These are phyloP conservation scores for Claviceps capensis DNA, from an alignment of 2,329 filamentous ascomycete species.

Conservation along the genomic window DNA sequence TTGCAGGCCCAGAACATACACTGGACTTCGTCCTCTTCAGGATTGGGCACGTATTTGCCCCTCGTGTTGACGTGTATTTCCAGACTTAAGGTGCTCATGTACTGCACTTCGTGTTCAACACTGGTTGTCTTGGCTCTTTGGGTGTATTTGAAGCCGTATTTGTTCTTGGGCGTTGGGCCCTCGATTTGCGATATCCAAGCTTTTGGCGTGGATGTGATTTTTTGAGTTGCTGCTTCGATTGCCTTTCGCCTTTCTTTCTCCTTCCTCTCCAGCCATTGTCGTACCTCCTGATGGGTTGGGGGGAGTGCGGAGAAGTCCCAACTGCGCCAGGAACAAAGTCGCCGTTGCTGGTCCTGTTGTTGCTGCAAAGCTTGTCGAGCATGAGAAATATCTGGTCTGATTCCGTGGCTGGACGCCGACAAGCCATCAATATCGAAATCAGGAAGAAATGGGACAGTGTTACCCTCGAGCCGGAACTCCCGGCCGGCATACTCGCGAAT, in stretches of 20 bases:
- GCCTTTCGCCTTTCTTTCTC: constrained; percentile 7
- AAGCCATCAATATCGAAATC: constrained; percentile 53
- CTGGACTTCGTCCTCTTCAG: constrained; percentile 76
- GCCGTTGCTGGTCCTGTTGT: constrained; percentile 31
- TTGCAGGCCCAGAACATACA: constrained; percentile 86
- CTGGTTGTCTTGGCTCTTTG: constrained; percentile 62
- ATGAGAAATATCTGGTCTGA: constrained; percentile 30
- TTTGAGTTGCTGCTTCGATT: constrained; percentile 8
- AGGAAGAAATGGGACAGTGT: constrained; percentile 65
- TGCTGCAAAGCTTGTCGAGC: constrained; percentile 39
- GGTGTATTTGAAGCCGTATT: constrained; percentile 73
- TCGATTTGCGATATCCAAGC: constrained; percentile 69
- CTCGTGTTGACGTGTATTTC: constrained; percentile 87
- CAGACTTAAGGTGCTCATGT: constrained; percentile 94
- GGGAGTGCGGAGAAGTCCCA: constrained; percentile 69
- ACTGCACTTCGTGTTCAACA: constrained; percentile 71
- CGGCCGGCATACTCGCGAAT: constrained; percentile 74
- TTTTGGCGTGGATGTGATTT: constrained; percentile 13
- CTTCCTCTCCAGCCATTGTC: constrained; percentile 47
- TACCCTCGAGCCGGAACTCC: constrained; percentile 67
- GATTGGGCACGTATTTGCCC: constrained; percentile 69
- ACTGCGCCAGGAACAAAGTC: constrained; percentile 38
- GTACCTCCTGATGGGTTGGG: constrained; percentile 57
- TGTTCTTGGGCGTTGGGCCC: constrained; percentile 70
- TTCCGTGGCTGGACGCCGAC: constrained; percentile 40